Evolutionary conservation across 164 flowering plant genomes (phyloP).

Genomic region (Tetracentron sinense): DNA sequence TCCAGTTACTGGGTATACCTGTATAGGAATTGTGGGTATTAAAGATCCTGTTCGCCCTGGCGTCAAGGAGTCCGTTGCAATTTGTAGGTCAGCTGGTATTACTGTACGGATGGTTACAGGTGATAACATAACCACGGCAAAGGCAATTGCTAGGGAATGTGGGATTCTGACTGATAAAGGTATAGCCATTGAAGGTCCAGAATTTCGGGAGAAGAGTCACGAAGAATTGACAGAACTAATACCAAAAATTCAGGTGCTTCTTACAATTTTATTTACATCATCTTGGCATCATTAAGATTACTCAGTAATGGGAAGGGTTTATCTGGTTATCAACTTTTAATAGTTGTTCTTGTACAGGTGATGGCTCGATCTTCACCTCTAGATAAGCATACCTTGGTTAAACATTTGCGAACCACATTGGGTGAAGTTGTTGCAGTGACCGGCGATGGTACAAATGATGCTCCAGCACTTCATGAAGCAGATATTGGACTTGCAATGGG

Average conservation of each 20-base stretch:
- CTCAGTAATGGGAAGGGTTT: not conserved
- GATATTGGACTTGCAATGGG: conserved; percentile 99
- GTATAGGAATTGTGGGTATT: conserved; percentile 88
- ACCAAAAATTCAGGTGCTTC: conserved; percentile 79
- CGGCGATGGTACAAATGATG: conserved; percentile 98
- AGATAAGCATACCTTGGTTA: conserved; percentile 91
- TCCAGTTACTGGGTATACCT: conserved; percentile 70
- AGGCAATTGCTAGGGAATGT: conserved; percentile 96
- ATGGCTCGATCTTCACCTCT: conserved; percentile 98
- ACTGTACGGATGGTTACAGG: conserved; percentile 95
- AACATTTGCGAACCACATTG: conserved; percentile 56
- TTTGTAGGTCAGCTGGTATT: conserved; percentile 89
- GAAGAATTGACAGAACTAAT: conserved; percentile 68
- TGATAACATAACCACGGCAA: conserved; percentile 87
- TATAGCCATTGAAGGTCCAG: conserved; percentile 93
- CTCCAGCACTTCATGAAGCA: conserved; percentile 99
- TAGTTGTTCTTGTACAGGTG: conserved; percentile 43
- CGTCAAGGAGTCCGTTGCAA: conserved; percentile 88
- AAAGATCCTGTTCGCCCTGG: conserved; percentile 98
- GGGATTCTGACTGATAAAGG: conserved; percentile 89
- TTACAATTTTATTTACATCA: not conserved
- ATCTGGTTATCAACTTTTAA: not conserved
- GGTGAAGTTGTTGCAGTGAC: conserved; percentile 95
- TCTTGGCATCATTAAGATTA: not conserved
- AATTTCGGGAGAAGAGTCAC: conserved; percentile 64